phyloP scores from a whole-genome alignment of 768 basidiomycete species.

The Coprinopsis marcescibilis region DNA sequence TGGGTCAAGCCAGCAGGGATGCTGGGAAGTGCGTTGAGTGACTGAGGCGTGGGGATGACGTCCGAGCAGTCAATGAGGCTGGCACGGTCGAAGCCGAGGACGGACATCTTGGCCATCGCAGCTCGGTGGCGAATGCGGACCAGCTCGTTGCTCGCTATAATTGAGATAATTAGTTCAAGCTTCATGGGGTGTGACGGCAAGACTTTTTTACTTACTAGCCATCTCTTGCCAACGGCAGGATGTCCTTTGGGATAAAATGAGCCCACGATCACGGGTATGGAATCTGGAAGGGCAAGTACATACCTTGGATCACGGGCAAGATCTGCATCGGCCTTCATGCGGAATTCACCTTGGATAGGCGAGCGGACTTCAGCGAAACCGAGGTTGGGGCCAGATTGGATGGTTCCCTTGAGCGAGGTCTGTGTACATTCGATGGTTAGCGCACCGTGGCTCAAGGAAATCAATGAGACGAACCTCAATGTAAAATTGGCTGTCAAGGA shows the following conservation, averaged over 20 bases:
- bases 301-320: neutral
- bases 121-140: constrained; percentile 31
- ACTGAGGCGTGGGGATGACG: constrained; percentile 32
- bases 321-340: constrained; percentile 37
- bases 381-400: constrained; percentile 32
- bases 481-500: constrained; percentile 42
- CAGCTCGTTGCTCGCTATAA: constrained; percentile 25
- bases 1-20: constrained; percentile 3
- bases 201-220: constrained; percentile 23
- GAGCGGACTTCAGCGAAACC: constrained; percentile 35
- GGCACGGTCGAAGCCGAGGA: constrained; percentile 33
- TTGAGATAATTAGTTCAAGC: neutral
- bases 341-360: constrained; percentile 35
- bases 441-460: neutral
- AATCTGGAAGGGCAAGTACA: neutral
- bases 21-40: neutral
- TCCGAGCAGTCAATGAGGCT: constrained; percentile 39
- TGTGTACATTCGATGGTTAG: neutral
- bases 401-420: constrained; percentile 31
- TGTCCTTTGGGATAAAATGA: constrained; percentile 35
- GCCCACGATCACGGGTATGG: neutral
- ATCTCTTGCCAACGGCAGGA: constrained; percentile 44
- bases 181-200: neutral
- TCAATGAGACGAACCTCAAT: constrained; percentile 27
- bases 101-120: constrained; percentile 38